These are phyloP conservation scores for Amanita rubescens DNA, from an alignment of 768 basidiomycete species.

Conservation along the genomic window DNA sequence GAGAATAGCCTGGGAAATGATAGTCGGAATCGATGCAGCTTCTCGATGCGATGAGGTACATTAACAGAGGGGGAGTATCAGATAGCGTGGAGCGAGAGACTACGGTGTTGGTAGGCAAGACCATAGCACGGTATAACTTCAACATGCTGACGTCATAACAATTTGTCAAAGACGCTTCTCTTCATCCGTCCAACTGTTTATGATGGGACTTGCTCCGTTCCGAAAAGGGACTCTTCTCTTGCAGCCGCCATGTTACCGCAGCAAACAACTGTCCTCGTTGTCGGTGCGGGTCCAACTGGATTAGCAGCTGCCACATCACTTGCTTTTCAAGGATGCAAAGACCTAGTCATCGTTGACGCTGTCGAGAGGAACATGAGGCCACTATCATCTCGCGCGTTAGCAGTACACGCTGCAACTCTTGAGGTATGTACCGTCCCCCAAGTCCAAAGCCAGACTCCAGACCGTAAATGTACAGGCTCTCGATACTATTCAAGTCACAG, in stretches of 20 bases:
- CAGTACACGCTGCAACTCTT: slow-evolving; percentile 45
- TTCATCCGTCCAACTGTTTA: no score
- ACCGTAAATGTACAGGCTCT: slow-evolving; percentile 36
- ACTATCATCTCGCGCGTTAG: slow-evolving; percentile 32
- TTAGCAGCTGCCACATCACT: slow-evolving; percentile 42
- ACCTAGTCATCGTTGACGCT: slow-evolving; percentile 38
- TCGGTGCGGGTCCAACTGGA: slow-evolving; percentile 45
- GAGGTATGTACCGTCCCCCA: slow-evolving; percentile 28
- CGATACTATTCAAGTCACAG: slow-evolving; percentile 34
- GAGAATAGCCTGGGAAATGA: no score
- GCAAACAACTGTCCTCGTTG: slow-evolving; percentile 6
- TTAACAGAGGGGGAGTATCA: no score
- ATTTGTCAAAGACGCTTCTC: no score
- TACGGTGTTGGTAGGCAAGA: no score
- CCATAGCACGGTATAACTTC: no score
- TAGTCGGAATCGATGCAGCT: no score
- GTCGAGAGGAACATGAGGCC: slow-evolving; percentile 15
- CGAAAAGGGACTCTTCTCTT: no score
- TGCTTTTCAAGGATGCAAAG: slow-evolving; percentile 30
- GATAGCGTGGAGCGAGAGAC: no score
- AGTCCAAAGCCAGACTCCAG: slow-evolving; percentile 18
- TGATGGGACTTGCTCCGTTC: no score
- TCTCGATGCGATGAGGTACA: no score
- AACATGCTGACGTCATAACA: no score
- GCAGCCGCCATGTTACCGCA: not conserved